Base-by-base conservation (phyloP, 805 yeast species). In the Metschnikowia gelsemii region DNA sequence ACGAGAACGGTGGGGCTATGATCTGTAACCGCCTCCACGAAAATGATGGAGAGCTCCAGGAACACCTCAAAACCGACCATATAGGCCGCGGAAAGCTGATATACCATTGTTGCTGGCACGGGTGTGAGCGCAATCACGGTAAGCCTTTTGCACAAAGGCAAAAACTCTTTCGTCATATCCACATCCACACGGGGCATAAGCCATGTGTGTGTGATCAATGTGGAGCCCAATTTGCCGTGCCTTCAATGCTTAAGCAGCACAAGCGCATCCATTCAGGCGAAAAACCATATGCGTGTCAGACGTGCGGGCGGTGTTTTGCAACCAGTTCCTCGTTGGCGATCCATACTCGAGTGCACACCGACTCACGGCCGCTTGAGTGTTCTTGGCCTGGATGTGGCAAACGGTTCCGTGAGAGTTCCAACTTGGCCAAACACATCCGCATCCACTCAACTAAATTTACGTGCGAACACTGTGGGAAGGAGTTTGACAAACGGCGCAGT, bases 221-320 rank as follows among this genome's bases (percentile, higher is more conserved):
- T 60, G 73, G 78, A 2, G 79, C 82, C 42, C 59, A 70, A 9
- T 89, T 91, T 62, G 86, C 95, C 4, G 87, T 85, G 31, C 87
- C 84, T 36, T 68, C 83, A 23, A 84, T 84, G 74, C 69, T 93
- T 32, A 73, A 75, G 31, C 96, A 88, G 62, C 99, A 93, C 62
- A 62, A 75, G 68, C 70, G 96, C 38, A 80, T 78, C 2, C 98
- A 91, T 60, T 80, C 91, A 1, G 96, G 96, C 2, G 97, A 89
- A 54, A 85, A 81, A 56, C 98, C 98, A 1, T 89, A 74, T 59
- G 62, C 61, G 39, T 91, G 99, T 61, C 68, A 73, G 19, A 57
- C 69, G 1, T 91, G 99, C 61, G 82, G 76, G 4, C 90, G 88
- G 59, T 59, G 68, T 19, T 91, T 91, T 66, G 84, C 96, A 8